Base-by-base conservation (phyloP, 2,329 filamentous ascomycete genomes). In the Sordariomycetes sp. region DNA sequence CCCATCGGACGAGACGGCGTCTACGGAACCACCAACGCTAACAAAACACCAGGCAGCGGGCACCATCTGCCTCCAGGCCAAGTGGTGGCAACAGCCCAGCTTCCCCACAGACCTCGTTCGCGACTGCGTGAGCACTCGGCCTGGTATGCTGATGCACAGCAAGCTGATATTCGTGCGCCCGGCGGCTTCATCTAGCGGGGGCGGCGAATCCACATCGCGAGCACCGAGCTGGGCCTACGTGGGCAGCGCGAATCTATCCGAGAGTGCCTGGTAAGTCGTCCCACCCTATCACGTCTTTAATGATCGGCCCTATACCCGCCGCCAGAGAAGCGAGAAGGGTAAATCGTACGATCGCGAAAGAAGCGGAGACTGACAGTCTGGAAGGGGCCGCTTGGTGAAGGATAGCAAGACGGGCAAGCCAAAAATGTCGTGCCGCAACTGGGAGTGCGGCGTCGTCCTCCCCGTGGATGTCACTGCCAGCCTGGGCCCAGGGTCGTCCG, bases 381-480 rank as follows among this genome's bases (percentile, higher is more conserved):
- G 16, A 43, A 86, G 82, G 90, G 92, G 90, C 16, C 78, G 78
- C 30, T 59, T 94, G 20, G 74, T 79, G 35, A 78, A 79, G 48
- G 81, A 93, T 47, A 76, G 71, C 44, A 59, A 54, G 7, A 81
- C 75, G 3, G 79, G 79, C 40, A 58, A 72, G 40, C 73, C 77
- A 10, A 94, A 86, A 55, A 67, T 96, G 42, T 87, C 73, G 41
- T 87, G 83, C 55, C 78, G 84, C 35, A 98, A 96, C 55, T 96
- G 90, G 88, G 92, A 96, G 59, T 94, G 87, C 50, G 92, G 92
- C 23, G 84, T 98, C 2, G 47, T 96, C 17, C 54, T 95, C 26
- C 77, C 79, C 8, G 64, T 83, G n/a, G 17, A 46, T 21, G 8
- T 24, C 23, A n/a, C 23, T 8, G 23, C 49, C 34, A 41, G 40